phyloP scores from a whole-genome alignment of 768 basidiomycete species.

The Steccherinum ochraceum region DNA sequence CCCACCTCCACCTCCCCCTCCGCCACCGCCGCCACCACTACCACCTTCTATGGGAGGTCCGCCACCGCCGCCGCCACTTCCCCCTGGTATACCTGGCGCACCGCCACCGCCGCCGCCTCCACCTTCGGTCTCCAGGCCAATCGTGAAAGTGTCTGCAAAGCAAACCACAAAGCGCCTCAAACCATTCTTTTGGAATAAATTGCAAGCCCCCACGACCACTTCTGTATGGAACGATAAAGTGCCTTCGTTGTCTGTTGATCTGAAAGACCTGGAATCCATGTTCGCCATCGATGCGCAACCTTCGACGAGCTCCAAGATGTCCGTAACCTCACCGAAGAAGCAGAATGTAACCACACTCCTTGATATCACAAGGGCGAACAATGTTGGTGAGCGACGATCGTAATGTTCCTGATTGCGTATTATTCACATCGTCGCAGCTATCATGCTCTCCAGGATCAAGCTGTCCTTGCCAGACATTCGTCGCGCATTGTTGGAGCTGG shows the following conservation, averaged over 20 bases:
- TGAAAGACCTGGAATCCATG: slow-evolving; percentile 68
- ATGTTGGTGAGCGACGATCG: slow-evolving; percentile 54
- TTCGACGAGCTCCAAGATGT: slow-evolving; percentile 35
- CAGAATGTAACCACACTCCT: slow-evolving; percentile 64
- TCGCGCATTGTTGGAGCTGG: slow-evolving; percentile 63
- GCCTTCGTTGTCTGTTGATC: slow-evolving; percentile 35
- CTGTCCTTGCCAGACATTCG: slow-evolving; percentile 57
- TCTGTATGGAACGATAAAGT: slow-evolving; percentile 65
- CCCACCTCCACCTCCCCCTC: slow-evolving; percentile 16
- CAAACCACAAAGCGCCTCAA: slow-evolving; percentile 58
- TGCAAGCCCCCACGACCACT: slow-evolving; percentile 35
- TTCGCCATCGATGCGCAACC: slow-evolving; percentile 55
- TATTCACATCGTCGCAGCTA: slow-evolving; percentile 40
- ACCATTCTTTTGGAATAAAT: slow-evolving; percentile 91
- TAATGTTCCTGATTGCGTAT: no score
- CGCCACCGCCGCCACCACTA: slow-evolving; percentile 9
- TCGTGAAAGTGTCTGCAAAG: slow-evolving; percentile 22
- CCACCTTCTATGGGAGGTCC: slow-evolving; percentile 17
- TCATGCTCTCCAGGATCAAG: slow-evolving; percentile 79
- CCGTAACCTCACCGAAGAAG: slow-evolving; percentile 38
- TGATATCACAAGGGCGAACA: slow-evolving; percentile 78
- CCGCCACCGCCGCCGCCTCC: slow-evolving; percentile 40
- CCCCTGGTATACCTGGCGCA: slow-evolving; percentile 10
- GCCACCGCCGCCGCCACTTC: slow-evolving; percentile 29
- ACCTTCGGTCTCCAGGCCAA: slow-evolving; percentile 20